Evolutionary conservation across 805 yeast species (phyloP), one percentile per base, ranked within the genome.

Genomic region (Schwanniomyces occidentalis): DNA sequence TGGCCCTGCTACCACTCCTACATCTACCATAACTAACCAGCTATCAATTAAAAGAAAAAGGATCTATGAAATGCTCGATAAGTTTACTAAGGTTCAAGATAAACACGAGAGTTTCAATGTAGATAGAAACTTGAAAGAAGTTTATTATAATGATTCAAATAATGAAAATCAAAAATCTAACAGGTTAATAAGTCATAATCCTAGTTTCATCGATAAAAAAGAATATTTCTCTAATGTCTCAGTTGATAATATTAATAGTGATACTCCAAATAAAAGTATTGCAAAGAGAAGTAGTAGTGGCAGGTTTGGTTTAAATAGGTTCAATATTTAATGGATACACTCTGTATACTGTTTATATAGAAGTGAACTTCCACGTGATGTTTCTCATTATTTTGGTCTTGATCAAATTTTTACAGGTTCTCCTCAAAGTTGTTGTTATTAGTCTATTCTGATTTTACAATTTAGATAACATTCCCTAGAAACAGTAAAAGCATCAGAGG

Each of bases 41-140:
- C 39, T 63, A 15, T 63, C 69, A 2, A 63, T 63, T 19, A 63
- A 58, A 38, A 48, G 67, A 14, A 67, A 66, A 43, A 41, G 71
- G 22, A 56, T 60, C 9, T 57, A 62, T 32, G 73, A 67, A 34
- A 56, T 67, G 65, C 53, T 64, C n/a, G 73, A 67, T 27, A 64
- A 49, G 34, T 67, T 63, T 38, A 52, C 51, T 23, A 57, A 48
- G 24, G 57, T 62, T 5, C 69, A 64, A 35, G 71, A 65, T 24
- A 48, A 46, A 23, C 71, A 64, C 32, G 58, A 48, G 28, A 42
- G 34, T 19, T 23, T 15, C 26, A 16, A 19, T 16, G 13, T 21
- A 23, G 12, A 28, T 3, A 24, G 21, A 13, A 28, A 29, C 13
- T 17, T 30, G 7, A 34, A 27, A 8, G 40, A 36, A 2, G 16